Conservation (phyloP, 1,139 yeast species). For the Debaryomyces nepalensis region DNA sequence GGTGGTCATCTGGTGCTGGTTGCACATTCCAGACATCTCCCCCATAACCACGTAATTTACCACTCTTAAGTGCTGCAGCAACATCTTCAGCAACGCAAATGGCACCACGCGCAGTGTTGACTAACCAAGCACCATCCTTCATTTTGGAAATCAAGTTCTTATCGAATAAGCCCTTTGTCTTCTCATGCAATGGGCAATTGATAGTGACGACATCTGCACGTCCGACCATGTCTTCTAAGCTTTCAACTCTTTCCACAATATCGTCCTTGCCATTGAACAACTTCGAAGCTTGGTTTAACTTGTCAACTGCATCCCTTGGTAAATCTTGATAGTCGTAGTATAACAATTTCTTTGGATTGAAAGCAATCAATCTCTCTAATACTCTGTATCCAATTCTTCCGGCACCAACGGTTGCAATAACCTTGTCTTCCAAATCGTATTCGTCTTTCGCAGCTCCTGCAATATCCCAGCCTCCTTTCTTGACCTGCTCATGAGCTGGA, state of each 20-base stretch:
- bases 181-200: slow-evolving; percentile 78
- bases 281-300: slow-evolving; percentile 47
- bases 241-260: slow-evolving; percentile 62
- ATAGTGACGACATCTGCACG: slow-evolving; percentile 77
- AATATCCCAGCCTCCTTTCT: slow-evolving; percentile 71
- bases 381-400: slow-evolving; percentile 84
- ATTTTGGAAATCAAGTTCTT: slow-evolving; percentile 69
- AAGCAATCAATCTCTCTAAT: slow-evolving; percentile 71
- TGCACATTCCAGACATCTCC: slow-evolving; percentile 87
- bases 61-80: slow-evolving; percentile 71
- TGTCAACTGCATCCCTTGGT: slow-evolving; percentile 59
- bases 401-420: slow-evolving; percentile 78
- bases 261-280: slow-evolving; percentile 42
- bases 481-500: slow-evolving; percentile 75
- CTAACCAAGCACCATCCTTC: slow-evolving; percentile 78
- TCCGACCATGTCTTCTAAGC: slow-evolving; percentile 68
- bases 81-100: slow-evolving; percentile 74
- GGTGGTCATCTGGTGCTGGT: slow-evolving; percentile 77
- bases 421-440: slow-evolving; percentile 77
- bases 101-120: slow-evolving; percentile 87
- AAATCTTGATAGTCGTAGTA: slow-evolving; percentile 79
- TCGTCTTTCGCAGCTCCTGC: slow-evolving; percentile 77
- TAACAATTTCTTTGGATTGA: slow-evolving; percentile 72
- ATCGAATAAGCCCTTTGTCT: slow-evolving; percentile 68
- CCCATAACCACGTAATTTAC: slow-evolving; percentile 78